Base-by-base conservation (phyloP, 495 filamentous ascomycete species). In the Aspergillus bertholletiae region DNA sequence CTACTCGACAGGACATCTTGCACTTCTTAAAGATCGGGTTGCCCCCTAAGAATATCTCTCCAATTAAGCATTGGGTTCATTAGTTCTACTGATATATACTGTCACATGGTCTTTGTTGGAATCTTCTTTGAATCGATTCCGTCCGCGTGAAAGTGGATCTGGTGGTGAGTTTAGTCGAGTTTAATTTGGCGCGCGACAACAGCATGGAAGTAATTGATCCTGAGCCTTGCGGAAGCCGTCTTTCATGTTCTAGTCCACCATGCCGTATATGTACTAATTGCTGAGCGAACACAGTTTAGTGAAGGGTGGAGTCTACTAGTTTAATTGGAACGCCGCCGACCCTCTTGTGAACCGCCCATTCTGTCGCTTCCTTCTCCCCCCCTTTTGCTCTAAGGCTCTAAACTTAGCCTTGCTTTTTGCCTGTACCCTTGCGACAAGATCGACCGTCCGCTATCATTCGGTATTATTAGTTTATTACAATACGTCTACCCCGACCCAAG, bases 251-350 rank as follows among this genome's bases (percentile, higher is more conserved):
- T 49, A 22, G 27, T 28, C 46, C 46, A 48, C 17, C 26, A 34
- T 20, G 18, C 24, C 24, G 17, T 18, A 32, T 17, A 28, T 4
- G 39, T 43, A 43, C 39, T 56, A 24, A 34, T 27, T 51, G 43
- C 51, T 41, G 41, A 32, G 46, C 48, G 39, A 58, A 30, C 46
- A 7, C 21, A 49, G 27, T 51, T 34, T 40, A 18, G 35, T 44
- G 41, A 41, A 18, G 17, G 30, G 59, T 62, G 59, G 59, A 58
- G 51, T 48, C 47, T 30, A n/a, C n/a, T n/a, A 35, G 55, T 58
- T 58, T 49, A 54, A 56, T 62, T 62, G 49, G 37, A 40, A 56
- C 32, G 45, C 41, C 48, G 34, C 52, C 17, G 52, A 24, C 28
- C 35, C 34, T 55, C 49, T 53, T 21, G 49, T 45, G 49, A 58